Conservation (phyloP, 2,329 filamentous ascomycete genomes). For the Tolypocladium amazonense region DNA sequence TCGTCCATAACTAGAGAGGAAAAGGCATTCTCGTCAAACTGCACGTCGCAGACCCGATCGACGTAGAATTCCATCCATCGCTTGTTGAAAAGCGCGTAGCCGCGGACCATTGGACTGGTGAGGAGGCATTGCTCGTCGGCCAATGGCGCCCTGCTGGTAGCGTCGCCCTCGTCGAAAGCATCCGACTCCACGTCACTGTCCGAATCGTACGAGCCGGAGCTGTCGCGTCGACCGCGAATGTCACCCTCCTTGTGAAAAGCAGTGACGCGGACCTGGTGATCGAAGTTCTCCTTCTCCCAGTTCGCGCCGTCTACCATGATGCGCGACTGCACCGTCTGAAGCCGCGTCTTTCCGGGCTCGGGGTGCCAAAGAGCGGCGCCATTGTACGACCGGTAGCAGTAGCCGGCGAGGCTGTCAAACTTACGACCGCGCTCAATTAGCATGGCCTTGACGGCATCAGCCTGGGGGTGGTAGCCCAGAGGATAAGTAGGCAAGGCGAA, state of each 20-base stretch:
- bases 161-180: too few relatives aligned
- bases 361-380: conserved; percentile 23
- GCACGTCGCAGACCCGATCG: conserved; percentile 30
- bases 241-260: not conserved
- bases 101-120: conserved; percentile 28
- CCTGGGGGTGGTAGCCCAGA: conserved; percentile 29
- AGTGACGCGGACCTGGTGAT: conserved; percentile 13
- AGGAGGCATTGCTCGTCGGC: conserved; percentile 29
- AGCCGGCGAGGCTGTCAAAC: conserved; percentile 35
- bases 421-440: conserved; percentile 29
- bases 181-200: conserved; percentile 8
- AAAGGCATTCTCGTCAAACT: conserved; percentile 38
- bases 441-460: conserved; percentile 18
- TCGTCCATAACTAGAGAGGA: conserved; percentile 35
- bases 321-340: conserved; percentile 17
- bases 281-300: conserved; percentile 18
- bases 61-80: conserved; percentile 39
- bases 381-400: conserved; percentile 36
- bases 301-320: conserved; percentile 19
- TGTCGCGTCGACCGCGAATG: not conserved
- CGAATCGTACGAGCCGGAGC: not conserved
- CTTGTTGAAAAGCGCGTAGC: conserved; percentile 37
- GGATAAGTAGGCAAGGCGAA: conserved; percentile 32
- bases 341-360: conserved; percentile 9
- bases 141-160: conserved; percentile 13